phyloP scores from a whole-genome alignment of 2,329 filamentous ascomycete genomes.

The Penicillium janthinellum region DNA sequence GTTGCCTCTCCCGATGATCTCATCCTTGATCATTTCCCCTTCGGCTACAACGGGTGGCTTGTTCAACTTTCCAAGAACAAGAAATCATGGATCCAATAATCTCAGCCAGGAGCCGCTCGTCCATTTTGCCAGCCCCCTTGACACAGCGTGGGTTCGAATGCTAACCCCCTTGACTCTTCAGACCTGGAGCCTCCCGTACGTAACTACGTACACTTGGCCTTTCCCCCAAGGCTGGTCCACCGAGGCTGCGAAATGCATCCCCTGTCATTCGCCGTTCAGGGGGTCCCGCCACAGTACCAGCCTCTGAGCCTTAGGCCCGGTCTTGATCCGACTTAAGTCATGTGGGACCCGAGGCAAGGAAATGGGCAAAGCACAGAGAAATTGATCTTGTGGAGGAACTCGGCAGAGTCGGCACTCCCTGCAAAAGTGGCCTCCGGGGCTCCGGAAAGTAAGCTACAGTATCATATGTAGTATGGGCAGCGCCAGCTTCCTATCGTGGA shows the following conservation, averaged over 20 bases:
- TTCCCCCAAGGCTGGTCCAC: constrained; percentile 15
- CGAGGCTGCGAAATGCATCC: constrained; percentile 24
- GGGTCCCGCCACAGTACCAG: constrained; percentile 7
- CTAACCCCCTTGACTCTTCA: constrained; percentile 5
- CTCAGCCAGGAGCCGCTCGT: neutral
- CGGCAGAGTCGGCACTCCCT: neutral
- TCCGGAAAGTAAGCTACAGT: neutral
- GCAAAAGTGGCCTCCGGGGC: neutral
- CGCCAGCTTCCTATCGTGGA: neutral
- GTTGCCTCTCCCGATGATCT: constrained; percentile 19
- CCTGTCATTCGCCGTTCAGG: constrained; percentile 20
- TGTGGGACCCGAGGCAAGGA: constrained; percentile 20
- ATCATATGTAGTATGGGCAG: neutral
- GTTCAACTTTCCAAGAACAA: neutral
- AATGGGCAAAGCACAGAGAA: too few relatives aligned
- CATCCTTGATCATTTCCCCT: constrained; percentile 22
- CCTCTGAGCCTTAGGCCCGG: neutral
- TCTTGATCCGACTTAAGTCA: constrained; percentile 6
- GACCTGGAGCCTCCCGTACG: constrained; percentile 2
- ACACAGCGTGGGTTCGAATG: neutral
- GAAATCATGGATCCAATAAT: neutral
- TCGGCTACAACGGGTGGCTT: neutral
- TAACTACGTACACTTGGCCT: constrained; percentile 2
- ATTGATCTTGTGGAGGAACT: neutral
- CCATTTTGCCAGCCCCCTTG: neutral